Conservation (phyloP, 345 rosid genomes). For the Ceriops tagal region DNA sequence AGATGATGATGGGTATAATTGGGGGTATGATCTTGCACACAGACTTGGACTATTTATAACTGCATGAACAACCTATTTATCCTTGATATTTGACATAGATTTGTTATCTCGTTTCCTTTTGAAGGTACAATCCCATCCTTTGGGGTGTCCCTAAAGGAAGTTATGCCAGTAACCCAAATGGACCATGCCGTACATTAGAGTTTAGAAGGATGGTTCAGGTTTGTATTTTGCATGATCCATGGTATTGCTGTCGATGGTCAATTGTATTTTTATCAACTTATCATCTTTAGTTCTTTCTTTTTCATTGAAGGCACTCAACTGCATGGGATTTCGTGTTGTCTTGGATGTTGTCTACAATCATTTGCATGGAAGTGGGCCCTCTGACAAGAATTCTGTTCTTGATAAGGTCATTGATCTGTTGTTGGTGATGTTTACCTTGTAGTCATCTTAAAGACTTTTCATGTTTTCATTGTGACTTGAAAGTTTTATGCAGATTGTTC, state of each 20-base stretch:
- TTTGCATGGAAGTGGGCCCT: constrained; percentile 83
- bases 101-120: constrained; percentile 17
- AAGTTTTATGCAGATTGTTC: constrained; percentile 68
- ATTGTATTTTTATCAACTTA: constrained; percentile 1
- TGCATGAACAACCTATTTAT: background rate
- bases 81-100: constrained; percentile 2
- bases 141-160: constrained; percentile 99
- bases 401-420: constrained; percentile 60
- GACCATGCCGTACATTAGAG: constrained; percentile 66
- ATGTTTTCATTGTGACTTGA: constrained; percentile 6
- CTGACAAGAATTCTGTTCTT: constrained; percentile 70
- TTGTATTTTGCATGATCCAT: constrained; percentile 9
- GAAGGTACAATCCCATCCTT: constrained; percentile 90
- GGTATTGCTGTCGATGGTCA: background rate
- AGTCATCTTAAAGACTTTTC: background rate
- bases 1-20: constrained; percentile 80
- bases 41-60: background rate
- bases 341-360: constrained; percentile 96
- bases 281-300: constrained; percentile 10
- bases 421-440: constrained; percentile 1
- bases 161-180: constrained; percentile 77
- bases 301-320: constrained; percentile 58
- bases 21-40: constrained; percentile 66
- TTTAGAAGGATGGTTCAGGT: constrained; percentile 98
- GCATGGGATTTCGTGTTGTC: constrained; percentile 63